A percentile compares a stretch with the other conserved stretches of the same genome.
These are phyloP conservation scores for Arachnopeziza araneosa DNA, from an alignment of 2,329 filamentous ascomycete species.

Conservation along the genomic window DNA sequence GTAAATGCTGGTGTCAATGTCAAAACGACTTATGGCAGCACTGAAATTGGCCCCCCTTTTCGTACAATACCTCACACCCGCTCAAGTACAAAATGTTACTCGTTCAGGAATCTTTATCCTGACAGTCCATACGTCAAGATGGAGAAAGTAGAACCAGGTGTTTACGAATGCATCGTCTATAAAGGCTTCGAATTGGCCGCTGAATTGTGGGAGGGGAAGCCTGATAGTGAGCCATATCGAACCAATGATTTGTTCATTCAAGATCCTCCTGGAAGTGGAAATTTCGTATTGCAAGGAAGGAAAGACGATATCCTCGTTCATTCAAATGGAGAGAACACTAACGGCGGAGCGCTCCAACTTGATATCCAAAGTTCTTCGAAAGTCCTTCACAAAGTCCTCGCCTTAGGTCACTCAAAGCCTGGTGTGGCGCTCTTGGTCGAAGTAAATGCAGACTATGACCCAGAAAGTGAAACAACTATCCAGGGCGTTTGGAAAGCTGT, in stretches of 20 bases:
- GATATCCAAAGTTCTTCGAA: conserved; percentile 25
- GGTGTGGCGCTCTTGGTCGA: conserved; percentile 26
- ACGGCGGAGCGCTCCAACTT: conserved; percentile 25
- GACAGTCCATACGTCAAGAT: conserved; percentile 25
- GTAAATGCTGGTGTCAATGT: conserved; percentile 27
- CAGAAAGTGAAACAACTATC: conserved; percentile 1
- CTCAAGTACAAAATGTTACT: conserved; percentile 24
- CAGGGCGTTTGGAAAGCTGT: conserved; percentile 19
- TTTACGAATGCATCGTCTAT: conserved; percentile 30
- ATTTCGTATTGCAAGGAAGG: conserved; percentile 27
- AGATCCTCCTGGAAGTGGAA: conserved; percentile 27
- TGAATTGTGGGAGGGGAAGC: conserved; percentile 26
- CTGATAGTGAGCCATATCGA: conserved; percentile 25
- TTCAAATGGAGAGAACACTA: conserved; percentile 31
- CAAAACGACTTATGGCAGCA: conserved; percentile 31
- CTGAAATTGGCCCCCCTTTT: conserved; percentile 31
- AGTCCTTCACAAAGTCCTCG: conserved; percentile 22
- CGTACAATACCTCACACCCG: conserved; percentile 26
- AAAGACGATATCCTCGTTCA: conserved; percentile 31
- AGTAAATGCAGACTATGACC: conserved; percentile 18
- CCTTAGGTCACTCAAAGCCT: conserved; percentile 25
- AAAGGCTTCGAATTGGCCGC: conserved; percentile 31
- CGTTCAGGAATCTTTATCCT: conserved; percentile 26
- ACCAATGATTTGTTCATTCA: conserved; percentile 31
- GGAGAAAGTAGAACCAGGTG: conserved; percentile 26